Evolutionary conservation across 169 alveolate genomes (phyloP).

Genomic region (Cryptosporidium parvum): DNA sequence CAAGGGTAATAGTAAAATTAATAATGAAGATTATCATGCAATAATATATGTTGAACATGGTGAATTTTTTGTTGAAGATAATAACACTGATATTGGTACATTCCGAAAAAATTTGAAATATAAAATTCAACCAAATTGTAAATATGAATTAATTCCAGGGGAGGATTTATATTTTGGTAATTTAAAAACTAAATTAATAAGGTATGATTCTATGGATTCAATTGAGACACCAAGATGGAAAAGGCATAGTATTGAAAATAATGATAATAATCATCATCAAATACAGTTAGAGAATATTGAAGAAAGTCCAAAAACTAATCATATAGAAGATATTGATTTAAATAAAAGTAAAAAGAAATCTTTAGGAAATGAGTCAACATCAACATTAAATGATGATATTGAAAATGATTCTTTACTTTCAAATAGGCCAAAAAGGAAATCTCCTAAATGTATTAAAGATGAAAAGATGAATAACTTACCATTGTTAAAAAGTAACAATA

Average conservation of each 20-base stretch:
- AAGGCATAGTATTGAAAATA: not conserved
- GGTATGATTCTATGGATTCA: constrained; percentile 17
- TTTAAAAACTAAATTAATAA: constrained; percentile 55
- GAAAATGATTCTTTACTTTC: constrained; percentile 2
- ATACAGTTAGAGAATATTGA: not conserved
- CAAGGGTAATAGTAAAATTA: not conserved
- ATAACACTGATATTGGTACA: constrained; percentile 35
- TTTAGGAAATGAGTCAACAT: not conserved
- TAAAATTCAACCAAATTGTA: constrained; percentile 51
- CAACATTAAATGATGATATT: constrained; percentile 2
- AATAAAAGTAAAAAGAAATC: not conserved
- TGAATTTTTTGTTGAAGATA: constrained; percentile 66
- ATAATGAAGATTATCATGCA: constrained; percentile 25
- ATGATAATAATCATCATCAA: not conserved
- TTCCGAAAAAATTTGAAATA: constrained; percentile 14
- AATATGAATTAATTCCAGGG: constrained; percentile 51
- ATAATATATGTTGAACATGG: constrained; percentile 48
- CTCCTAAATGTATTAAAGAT: not conserved
- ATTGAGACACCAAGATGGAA: constrained; percentile 60
- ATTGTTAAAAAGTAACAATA: not conserved
- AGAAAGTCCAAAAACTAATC: not conserved
- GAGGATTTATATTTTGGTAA: constrained; percentile 52
- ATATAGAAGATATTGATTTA: not conserved
- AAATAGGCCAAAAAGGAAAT: constrained; percentile 6
- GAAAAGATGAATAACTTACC: not conserved